These are phyloP conservation scores for Nitzschia sp. DNA, from an alignment of 108 stramenopile species.

Conservation along the genomic window DNA sequence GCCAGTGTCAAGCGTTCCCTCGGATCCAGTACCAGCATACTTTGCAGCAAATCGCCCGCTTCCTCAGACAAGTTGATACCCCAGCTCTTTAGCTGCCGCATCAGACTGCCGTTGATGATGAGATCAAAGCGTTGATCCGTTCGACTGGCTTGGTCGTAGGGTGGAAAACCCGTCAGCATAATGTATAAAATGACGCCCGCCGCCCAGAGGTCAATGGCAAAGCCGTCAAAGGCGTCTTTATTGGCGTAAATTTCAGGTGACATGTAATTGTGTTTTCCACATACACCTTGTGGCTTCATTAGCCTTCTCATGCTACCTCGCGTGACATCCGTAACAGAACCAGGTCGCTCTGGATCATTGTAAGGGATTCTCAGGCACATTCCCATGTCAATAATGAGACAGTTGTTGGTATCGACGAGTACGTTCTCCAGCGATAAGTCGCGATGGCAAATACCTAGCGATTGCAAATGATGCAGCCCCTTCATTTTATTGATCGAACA, in stretches of 20 bases:
- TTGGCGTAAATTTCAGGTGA: slow-evolving; percentile 90
- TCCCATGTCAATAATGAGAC: slow-evolving; percentile 93
- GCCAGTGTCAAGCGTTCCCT: slow-evolving; percentile 72
- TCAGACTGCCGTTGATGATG: slow-evolving; percentile 64
- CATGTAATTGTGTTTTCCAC: slow-evolving; percentile 97
- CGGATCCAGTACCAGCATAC: slow-evolving; percentile 74
- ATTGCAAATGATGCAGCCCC: slow-evolving; percentile 87
- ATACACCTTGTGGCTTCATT: slow-evolving; percentile 82
- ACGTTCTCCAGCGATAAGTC: slow-evolving; percentile 92
- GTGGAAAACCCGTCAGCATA: slow-evolving; percentile 93
- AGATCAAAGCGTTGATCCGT: slow-evolving; percentile 84
- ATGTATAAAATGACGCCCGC: slow-evolving; percentile 94
- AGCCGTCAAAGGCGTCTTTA: slow-evolving; percentile 81
- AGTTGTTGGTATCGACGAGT: slow-evolving; percentile 73
- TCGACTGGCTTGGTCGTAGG: slow-evolving; percentile 78
- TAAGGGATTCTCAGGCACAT: slow-evolving; percentile 94
- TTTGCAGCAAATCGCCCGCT: slow-evolving; percentile 78
- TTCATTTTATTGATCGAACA: neutral
- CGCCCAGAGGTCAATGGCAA: slow-evolving; percentile 95
- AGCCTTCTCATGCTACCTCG: slow-evolving; percentile 63
- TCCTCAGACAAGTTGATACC: slow-evolving; percentile 59
- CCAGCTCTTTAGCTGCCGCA: slow-evolving; percentile 76
- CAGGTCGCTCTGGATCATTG: slow-evolving; percentile 46
- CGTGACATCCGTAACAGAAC: slow-evolving; percentile 53
- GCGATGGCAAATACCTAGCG: slow-evolving; percentile 87